These are phyloP conservation scores for Yamadazyma sp. DNA, from an alignment of 805 yeast species.

Conservation along the genomic window DNA sequence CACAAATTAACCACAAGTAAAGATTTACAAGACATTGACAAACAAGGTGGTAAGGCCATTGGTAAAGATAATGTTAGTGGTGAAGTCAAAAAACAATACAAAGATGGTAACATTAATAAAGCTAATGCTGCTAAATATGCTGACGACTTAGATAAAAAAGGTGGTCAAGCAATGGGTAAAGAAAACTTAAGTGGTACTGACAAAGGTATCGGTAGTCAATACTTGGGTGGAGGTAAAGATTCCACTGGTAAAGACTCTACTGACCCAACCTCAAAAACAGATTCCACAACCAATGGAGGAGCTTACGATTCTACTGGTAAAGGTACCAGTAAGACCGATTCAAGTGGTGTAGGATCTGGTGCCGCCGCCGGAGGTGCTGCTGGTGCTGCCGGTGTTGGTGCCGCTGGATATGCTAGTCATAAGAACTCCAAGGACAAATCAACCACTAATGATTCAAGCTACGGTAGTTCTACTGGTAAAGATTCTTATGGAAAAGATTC, in stretches of 20 bases:
- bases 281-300: slow-evolving; percentile 8
- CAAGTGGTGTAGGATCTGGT: slow-evolving; percentile 13
- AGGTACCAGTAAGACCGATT: slow-evolving; percentile 9
- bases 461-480: slow-evolving; percentile 10
- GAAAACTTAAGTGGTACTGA: slow-evolving; percentile 25
- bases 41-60: slow-evolving; percentile 29
- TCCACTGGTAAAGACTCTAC: slow-evolving; percentile 8
- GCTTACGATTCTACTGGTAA: too few relatives aligned
- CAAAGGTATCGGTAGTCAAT: slow-evolving; percentile 29
- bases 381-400: slow-evolving; percentile 12
- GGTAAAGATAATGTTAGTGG: slow-evolving; percentile 23
- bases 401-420: slow-evolving; percentile 8
- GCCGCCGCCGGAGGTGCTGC: slow-evolving; percentile 12
- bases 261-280: slow-evolving; percentile 9
- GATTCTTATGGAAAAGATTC: slow-evolving; percentile 7
- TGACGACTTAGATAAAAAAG: slow-evolving; percentile 18
- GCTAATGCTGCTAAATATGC: slow-evolving; percentile 28
- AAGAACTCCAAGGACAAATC: too few relatives aligned
- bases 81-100: slow-evolving; percentile 25
- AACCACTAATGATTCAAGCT: slow-evolving; percentile 11
- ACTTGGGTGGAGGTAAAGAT: slow-evolving; percentile 13
- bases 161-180: slow-evolving; percentile 17
- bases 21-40: slow-evolving; percentile 24
- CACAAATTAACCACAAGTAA: slow-evolving; percentile 25
- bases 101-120: slow-evolving; percentile 26